Conservation (phyloP, 2,329 filamentous ascomycete species). For the Beauveria brongniartii region DNA sequence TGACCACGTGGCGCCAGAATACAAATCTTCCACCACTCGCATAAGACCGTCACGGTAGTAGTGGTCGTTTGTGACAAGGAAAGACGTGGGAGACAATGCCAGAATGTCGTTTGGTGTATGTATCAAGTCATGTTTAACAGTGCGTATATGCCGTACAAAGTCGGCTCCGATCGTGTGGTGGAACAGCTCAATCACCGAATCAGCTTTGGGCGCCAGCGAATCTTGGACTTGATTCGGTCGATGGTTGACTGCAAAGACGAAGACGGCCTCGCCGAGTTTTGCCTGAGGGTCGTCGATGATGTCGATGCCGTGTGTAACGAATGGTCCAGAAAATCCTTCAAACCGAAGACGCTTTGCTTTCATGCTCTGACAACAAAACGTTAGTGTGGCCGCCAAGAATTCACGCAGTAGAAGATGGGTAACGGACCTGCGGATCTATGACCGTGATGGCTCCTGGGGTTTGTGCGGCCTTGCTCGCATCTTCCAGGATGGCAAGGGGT, state of each 20-base stretch:
- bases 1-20: slow-evolving; percentile 37
- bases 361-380: slow-evolving; percentile 29
- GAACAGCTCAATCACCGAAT: slow-evolving; percentile 51
- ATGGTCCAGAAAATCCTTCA: slow-evolving; percentile 42
- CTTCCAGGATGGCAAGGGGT: slow-evolving; percentile 31
- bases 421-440: slow-evolving; percentile 43
- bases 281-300: slow-evolving; percentile 41
- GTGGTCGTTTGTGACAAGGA: slow-evolving; percentile 56
- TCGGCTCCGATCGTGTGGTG: slow-evolving; percentile 39
- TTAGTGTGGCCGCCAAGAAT: background rate
- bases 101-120: slow-evolving; percentile 52
- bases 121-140: slow-evolving; percentile 44
- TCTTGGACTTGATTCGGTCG: slow-evolving; percentile 34
- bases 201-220: slow-evolving; percentile 28
- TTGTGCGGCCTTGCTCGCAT: slow-evolving; percentile 26
- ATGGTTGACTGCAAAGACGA: slow-evolving; percentile 55
- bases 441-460: slow-evolving; percentile 40
- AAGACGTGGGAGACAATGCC: slow-evolving; percentile 35
- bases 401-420: background rate
- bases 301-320: slow-evolving; percentile 54
- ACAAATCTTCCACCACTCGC: slow-evolving; percentile 39
- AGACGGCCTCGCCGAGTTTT: slow-evolving; percentile 34
- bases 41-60: slow-evolving; percentile 38
- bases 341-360: slow-evolving; percentile 38
- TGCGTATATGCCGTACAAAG: slow-evolving; percentile 38